Base-by-base conservation (phyloP, 805 yeast species). In the Lipomyces mesembrius region DNA sequence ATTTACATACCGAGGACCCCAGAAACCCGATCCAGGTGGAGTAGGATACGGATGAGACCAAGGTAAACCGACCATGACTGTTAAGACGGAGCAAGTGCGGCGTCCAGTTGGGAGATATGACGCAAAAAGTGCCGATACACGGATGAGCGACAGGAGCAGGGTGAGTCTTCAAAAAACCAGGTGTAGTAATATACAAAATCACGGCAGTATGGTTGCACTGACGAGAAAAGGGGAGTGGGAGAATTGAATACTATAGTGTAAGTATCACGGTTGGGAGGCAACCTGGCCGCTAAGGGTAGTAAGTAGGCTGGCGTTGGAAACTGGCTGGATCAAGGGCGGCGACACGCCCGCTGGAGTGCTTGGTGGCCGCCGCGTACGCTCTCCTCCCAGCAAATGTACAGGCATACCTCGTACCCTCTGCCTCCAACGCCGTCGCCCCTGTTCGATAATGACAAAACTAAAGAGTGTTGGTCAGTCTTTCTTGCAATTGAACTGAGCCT, bases 21-120 rank as follows among this genome's bases (percentile, higher is more conserved):
- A 91, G 76, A 77, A 87, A 0, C 92, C 93, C 17, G 77, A 65
- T n/a, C 75, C 71, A 54, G 85, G 85, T 43, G 82, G 85, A 6
- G 82, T 82, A 0, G 91, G 89, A 73, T 87, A 87, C 1, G 87
- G 85, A 43, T 57, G 8, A 17, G 73, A 66, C 60, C 55, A 67
- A 9, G 71, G 71, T 17, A 62, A 37, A 8, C 60, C 35, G 52
- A 62, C 14, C 64, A 60, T 65, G n/a, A 51, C 35, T 17, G 34
- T 29, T 29, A 34, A 52, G 34, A 25, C 29, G 55, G 34, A 52
- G 34, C n/a, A 52, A 52, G 34, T 52, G 55, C 34, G 55, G 55
- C 55, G 55, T 6, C 34, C 34, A n/a, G 55, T 52, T 52, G 34
- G 55, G 34, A 52, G 55, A 52, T 43, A 8, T 43, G 49, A 17